Conservation (phyloP, 352 stramenopile genomes). For the Halophytophthora batemanensis region DNA sequence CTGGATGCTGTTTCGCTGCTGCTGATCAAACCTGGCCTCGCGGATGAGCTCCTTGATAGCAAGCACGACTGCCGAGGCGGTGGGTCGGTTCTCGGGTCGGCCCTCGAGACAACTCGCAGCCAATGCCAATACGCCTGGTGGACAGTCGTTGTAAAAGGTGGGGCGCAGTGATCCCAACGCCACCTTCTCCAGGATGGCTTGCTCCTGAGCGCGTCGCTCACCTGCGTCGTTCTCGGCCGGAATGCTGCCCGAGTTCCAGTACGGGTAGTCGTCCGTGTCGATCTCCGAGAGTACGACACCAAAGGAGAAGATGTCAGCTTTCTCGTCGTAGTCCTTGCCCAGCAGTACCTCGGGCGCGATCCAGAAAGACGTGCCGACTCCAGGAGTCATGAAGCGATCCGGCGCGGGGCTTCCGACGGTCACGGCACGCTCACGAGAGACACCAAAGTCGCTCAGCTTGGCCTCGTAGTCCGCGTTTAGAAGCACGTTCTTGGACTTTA, state of each 20-base stretch:
- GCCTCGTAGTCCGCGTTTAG: conserved; percentile 52
- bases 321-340: conserved; percentile 41
- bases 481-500: conserved; percentile 81
- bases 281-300: conserved; percentile 48
- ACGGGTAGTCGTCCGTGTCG: conserved; percentile 46
- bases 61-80: conserved; percentile 34
- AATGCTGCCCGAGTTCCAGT: conserved; percentile 37
- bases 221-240: conserved; percentile 20
- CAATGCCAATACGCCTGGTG: conserved; percentile 32
- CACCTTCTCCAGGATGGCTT: conserved; percentile 40
- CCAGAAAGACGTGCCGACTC: conserved; percentile 45
- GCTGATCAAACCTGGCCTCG: conserved; percentile 12
- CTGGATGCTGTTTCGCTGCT: conserved; percentile 7
- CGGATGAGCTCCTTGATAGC: conserved; percentile 35
- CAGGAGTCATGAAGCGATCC: conserved; percentile 51
- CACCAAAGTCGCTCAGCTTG: conserved; percentile 78
- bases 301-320: conserved; percentile 44
- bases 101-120: conserved; percentile 44
- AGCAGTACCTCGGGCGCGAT: conserved; percentile 42
- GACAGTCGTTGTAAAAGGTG: conserved; percentile 54
- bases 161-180: conserved; percentile 33
- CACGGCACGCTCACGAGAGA: conserved; percentile 42
- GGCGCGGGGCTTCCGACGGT: conserved; percentile 11
- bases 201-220: conserved; percentile 34
- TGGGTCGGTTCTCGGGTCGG: conserved; percentile 38